A percentile compares a stretch with the other conserved stretches of the same genome.
Evolutionary conservation across 129 eudicot genomes (phyloP).

Genomic region (Silybum marianum): DNA sequence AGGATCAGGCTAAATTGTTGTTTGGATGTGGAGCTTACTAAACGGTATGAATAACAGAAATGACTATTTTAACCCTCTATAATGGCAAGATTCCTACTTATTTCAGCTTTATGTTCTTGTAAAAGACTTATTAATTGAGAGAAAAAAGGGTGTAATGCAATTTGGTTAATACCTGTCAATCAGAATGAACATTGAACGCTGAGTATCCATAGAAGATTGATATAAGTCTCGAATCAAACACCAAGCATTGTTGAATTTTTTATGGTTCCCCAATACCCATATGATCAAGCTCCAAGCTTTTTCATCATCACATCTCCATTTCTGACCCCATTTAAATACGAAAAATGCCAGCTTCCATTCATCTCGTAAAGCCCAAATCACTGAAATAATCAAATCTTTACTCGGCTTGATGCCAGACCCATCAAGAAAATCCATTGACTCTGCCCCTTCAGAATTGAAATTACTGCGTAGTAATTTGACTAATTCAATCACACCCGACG

Average conservation of each 20-base stretch:
- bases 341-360: conserved; percentile 79
- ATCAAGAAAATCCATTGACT: conserved; percentile 59
- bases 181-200: conserved; percentile 67
- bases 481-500: conserved; percentile 31
- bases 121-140: not conserved
- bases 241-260: conserved; percentile 85
- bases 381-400: conserved; percentile 43
- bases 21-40: not conserved
- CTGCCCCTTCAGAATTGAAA: conserved; percentile 39
- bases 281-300: conserved; percentile 69
- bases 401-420: conserved; percentile 53
- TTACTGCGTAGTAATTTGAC: conserved; percentile 40
- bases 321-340: conserved; percentile 81
- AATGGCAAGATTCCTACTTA: not conserved
- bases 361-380: conserved; percentile 74
- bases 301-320: conserved; percentile 50
- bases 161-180: conserved; percentile 64
- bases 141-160: not conserved
- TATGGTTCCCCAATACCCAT: conserved; percentile 88
- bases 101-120: not conserved
- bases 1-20: too few species aligned
- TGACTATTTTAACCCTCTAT: not conserved
- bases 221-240: conserved; percentile 65
- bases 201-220: conserved; percentile 55
- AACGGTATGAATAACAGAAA: not conserved